These are phyloP conservation scores for Chrysanthemum seticuspe DNA, from an alignment of 129 eudicot genomes.

Conservation along the genomic window DNA sequence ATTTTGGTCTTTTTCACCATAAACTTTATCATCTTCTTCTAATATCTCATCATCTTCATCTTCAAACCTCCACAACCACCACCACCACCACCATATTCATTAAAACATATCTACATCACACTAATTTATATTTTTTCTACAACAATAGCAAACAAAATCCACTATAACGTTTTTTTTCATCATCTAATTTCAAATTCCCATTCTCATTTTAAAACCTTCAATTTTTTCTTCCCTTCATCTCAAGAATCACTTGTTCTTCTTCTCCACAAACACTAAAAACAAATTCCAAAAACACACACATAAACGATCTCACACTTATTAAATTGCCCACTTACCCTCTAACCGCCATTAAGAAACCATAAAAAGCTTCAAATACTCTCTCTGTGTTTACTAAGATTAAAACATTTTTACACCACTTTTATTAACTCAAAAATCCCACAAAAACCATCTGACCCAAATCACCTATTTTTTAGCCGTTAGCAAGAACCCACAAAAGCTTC, in stretches of 20 bases:
- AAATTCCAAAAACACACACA: neutral
- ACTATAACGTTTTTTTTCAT: conserved; percentile 21
- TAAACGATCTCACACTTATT: neutral
- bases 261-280: neutral
- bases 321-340: no score
- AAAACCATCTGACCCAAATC: neutral
- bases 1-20: no score
- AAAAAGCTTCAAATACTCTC: conserved; percentile 27
- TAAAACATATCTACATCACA: conserved; percentile 11
- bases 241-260: conserved; percentile 21
- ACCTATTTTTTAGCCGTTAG: no score
- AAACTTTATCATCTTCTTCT: no score
- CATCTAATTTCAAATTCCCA: conserved; percentile 18
- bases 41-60: no score
- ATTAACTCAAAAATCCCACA: neutral
- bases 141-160: conserved; percentile 11
- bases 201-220: conserved; percentile 21
- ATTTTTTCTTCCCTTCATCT: conserved; percentile 18
- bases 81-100: no score
- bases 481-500: no score
- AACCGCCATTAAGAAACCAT: no score
- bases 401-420: conserved; percentile 14
- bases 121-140: neutral
- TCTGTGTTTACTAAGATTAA: neutral
- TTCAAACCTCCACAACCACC: no score